Conservation (phyloP, 148 eudicot genomes). For the Rhododendron kiyosumense region DNA sequence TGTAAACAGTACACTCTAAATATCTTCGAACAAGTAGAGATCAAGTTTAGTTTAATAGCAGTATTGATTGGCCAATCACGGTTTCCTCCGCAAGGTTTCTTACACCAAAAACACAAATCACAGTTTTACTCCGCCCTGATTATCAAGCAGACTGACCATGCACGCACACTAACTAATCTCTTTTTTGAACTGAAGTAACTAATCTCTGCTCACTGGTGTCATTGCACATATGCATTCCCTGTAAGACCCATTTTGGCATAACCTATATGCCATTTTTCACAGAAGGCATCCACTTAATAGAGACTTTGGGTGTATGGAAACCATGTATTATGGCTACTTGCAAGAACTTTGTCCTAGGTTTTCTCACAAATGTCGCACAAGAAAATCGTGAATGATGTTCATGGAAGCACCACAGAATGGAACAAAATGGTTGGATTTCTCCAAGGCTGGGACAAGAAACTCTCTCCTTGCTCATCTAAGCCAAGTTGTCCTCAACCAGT, state of each 20-base stretch:
- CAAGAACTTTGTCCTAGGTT: not conserved
- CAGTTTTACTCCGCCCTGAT: not conserved
- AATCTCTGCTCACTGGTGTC: not conserved
- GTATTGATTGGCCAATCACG: not conserved
- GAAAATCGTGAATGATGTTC: not conserved
- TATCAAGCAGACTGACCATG: conserved; percentile 1
- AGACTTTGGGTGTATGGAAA: not conserved
- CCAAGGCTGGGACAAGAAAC: not conserved
- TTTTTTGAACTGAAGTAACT: not conserved
- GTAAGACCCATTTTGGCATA: not conserved
- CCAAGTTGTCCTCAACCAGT: not conserved
- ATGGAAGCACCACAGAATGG: not conserved
- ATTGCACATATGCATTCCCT: not conserved
- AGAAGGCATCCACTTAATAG: not conserved
- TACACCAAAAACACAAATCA: not conserved
- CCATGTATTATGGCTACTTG: not conserved
- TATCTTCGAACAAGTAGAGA: not conserved
- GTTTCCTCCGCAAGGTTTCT: not conserved
- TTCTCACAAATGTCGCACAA: not conserved
- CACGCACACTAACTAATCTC: not conserved
- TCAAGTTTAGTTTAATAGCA: not conserved
- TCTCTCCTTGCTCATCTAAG: not conserved
- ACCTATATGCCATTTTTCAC: not conserved
- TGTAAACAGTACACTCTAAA: not conserved
- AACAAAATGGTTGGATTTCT: not conserved